A percentile compares a stretch with the other conserved stretches of the same genome.
Conservation (phyloP, 2,329 filamentous ascomycete species). For the Monilinia fructigena region DNA sequence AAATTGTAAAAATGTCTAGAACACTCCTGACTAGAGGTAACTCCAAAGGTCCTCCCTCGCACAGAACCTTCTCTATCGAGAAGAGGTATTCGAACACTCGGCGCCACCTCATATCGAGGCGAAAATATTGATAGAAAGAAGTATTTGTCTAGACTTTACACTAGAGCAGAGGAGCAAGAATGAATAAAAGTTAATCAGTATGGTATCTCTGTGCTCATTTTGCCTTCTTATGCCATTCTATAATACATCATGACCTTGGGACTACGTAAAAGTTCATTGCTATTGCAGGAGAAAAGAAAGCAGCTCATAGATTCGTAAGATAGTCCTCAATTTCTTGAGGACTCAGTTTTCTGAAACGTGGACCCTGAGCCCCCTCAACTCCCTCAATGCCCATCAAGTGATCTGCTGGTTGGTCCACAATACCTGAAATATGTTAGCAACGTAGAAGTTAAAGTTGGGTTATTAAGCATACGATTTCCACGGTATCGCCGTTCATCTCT, state of each 20-base stretch:
- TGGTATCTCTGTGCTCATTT: conserved; percentile 39
- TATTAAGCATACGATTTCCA: conserved; percentile 77
- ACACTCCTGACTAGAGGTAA: no score
- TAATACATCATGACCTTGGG: conserved; percentile 40
- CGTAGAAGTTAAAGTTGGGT: conserved; percentile 10
- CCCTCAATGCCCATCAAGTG: conserved; percentile 90
- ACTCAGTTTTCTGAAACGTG: conserved; percentile 89
- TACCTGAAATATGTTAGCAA: conserved; percentile 57
- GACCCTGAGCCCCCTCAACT: conserved; percentile 78
- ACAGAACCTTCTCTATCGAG: no score
- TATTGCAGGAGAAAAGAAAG: conserved; percentile 25
- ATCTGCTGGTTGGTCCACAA: conserved; percentile 87
- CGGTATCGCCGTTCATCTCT: conserved; percentile 98
- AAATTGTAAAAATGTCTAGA: no score
- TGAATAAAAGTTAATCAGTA: conserved; percentile 2
- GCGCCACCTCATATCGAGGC: background rate
- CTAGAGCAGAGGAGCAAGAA: background rate
- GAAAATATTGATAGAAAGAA: background rate
- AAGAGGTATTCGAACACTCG: background rate
- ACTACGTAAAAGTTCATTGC: conserved; percentile 30
- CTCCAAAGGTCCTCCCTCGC: no score
- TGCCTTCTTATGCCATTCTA: conserved; percentile 40
- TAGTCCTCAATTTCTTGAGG: conserved; percentile 99
- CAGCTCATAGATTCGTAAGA: conserved; percentile 81
- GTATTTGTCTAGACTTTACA: background rate